A percentile compares a stretch with the other conserved stretches of the same genome.
Conservation (phyloP, 202 grass and related monocot species). For the Bolboschoenoplectus hybrid region DNA sequence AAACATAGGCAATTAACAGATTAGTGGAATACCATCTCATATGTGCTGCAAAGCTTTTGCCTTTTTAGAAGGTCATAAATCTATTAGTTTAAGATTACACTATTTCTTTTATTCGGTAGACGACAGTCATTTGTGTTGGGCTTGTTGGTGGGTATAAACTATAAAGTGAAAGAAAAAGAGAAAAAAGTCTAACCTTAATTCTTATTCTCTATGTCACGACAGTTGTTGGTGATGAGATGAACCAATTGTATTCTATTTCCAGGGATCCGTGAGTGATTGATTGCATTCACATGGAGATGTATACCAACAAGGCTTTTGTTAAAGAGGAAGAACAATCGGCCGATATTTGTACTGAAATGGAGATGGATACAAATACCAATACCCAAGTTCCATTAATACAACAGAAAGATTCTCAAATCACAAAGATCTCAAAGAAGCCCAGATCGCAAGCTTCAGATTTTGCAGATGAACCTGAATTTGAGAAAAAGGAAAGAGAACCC, state of each 20-base stretch:
- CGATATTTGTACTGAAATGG: conserved; percentile 16
- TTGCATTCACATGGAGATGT: conserved; percentile 63
- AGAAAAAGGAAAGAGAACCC: conserved; percentile 47
- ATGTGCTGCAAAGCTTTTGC: background rate
- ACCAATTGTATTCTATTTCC: conserved; percentile 41
- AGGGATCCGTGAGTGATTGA: conserved; percentile 16
- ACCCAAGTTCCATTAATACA: conserved; percentile 57
- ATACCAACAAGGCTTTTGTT: conserved; percentile 36
- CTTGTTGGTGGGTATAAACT: conserved; percentile 36
- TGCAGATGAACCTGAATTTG: conserved; percentile 54
- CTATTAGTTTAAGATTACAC: background rate
- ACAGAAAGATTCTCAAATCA: conserved; percentile 45
- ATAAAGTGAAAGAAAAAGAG: conserved; percentile 44
- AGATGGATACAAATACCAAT: conserved; percentile 51
- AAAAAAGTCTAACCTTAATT: conserved; percentile 31
- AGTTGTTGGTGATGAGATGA: conserved; percentile 30
- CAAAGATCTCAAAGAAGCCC: conserved; percentile 56
- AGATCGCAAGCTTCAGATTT: conserved; percentile 73
- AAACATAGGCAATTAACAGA: conserved; percentile 20
- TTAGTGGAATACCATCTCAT: conserved; percentile 20
- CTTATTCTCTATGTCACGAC: conserved; percentile 33
- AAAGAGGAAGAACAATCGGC: conserved; percentile 24
- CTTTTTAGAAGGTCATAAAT: conserved; percentile 23
- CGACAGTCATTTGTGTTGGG: conserved; percentile 18
- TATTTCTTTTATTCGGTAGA: conserved; percentile 26